Percentiles rank a stretch among this genome's conserved stretches.
Evolutionary conservation across 352 stramenopile genomes (phyloP).

Genomic region (Phytopythium mirpurense): DNA sequence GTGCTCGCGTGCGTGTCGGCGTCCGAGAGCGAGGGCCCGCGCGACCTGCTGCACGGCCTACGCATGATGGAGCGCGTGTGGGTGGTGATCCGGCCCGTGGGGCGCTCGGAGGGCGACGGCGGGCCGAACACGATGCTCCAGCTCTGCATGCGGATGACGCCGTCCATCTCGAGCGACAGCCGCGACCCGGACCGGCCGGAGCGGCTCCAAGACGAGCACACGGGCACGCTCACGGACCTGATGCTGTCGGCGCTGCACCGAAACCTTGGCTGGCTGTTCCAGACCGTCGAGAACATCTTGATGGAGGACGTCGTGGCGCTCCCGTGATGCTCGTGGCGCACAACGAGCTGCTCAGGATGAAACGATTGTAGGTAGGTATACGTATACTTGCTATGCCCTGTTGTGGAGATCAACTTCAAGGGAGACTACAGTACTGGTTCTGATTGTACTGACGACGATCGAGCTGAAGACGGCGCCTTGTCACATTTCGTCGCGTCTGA

Average conservation of each 20-base stretch:
- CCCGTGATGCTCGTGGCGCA: neutral
- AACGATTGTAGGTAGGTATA: too few species aligned
- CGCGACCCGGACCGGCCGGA: constrained; percentile 3
- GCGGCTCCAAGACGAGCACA: constrained; percentile 14
- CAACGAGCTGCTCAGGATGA: neutral
- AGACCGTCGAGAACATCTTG: constrained; percentile 52
- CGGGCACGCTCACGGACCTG: constrained; percentile 36
- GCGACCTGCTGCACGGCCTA: constrained; percentile 26
- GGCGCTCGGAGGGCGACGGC: neutral
- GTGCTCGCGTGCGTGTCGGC: constrained; percentile 25
- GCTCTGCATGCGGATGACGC: constrained; percentile 44
- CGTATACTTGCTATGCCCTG: too few species aligned
- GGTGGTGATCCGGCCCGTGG: constrained; percentile 27
- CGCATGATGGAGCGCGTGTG: constrained; percentile 37
- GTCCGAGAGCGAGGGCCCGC: constrained; percentile 25
- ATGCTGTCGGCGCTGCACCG: constrained; percentile 39
- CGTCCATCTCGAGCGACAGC: constrained; percentile 18
- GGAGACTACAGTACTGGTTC: too few species aligned
- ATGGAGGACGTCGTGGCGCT: constrained; percentile 25
- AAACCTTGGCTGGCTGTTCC: constrained; percentile 39
- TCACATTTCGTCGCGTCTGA: too few species aligned
- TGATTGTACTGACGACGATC: too few species aligned
- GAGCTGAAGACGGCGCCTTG: too few species aligned
- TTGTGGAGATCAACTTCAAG: too few species aligned
- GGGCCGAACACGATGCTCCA: constrained; percentile 37